A percentile compares a stretch with the other conserved stretches of the same genome.
Evolutionary conservation across 768 basidiomycete species (phyloP).

Genomic region (Lactarius sanguifluus): DNA sequence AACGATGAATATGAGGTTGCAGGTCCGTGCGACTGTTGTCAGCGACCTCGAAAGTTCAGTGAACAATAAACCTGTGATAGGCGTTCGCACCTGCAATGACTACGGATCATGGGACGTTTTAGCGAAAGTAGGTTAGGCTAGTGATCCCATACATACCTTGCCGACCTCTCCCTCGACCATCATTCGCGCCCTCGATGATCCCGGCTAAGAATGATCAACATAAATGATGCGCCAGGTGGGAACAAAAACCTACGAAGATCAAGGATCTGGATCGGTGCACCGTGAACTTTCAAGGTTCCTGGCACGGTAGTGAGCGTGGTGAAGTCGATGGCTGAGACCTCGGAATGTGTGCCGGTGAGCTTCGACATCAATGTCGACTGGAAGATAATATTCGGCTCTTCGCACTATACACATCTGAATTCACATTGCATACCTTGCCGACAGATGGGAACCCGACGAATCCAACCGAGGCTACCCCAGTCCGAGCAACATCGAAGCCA

Average conservation of each 20-base stretch:
- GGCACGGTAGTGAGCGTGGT: constrained; percentile 95
- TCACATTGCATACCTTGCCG: constrained; percentile 62
- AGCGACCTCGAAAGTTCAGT: constrained; percentile 19
- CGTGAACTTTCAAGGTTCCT: constrained; percentile 91
- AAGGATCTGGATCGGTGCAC: constrained; percentile 93
- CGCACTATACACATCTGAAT: constrained; percentile 8
- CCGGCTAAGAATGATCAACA: constrained; percentile 56
- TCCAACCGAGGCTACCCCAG: constrained; percentile 95
- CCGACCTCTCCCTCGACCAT: constrained; percentile 93
- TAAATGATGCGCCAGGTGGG: not conserved
- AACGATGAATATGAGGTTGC: constrained; percentile 97
- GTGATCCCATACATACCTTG: constrained; percentile 58
- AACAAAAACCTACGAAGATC: constrained; percentile 69
- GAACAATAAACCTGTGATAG: constrained; percentile 2
- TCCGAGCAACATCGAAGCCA: constrained; percentile 98
- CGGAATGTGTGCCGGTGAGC: constrained; percentile 94
- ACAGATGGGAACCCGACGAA: constrained; percentile 94
- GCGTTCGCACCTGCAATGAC: constrained; percentile 70
- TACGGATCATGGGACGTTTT: constrained; percentile 35
- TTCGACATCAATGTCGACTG: constrained; percentile 95
- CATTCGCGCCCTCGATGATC: constrained; percentile 97
- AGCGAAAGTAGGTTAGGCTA: not conserved
- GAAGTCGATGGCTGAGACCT: constrained; percentile 95
- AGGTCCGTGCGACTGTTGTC: constrained; percentile 85
- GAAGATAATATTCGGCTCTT: constrained; percentile 19